Evolutionary conservation across 768 basidiomycete genomes (phyloP), one percentile per base, ranked within the genome.

Genomic region (Termitomyces sp.): DNA sequence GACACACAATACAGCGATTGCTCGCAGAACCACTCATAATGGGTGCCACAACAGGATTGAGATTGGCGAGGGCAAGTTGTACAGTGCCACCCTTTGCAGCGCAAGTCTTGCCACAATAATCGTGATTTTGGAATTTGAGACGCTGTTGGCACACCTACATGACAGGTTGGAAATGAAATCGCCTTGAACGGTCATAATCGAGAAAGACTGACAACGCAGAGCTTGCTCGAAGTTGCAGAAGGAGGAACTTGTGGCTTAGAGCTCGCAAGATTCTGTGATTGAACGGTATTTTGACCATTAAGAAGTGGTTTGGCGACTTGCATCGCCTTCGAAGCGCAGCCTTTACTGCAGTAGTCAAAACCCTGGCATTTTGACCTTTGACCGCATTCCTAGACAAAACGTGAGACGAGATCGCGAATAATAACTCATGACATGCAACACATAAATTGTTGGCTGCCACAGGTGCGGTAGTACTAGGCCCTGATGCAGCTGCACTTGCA

Each of bases 61-160:
- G 25, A 51, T 51, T 51, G 2, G 25, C 12, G 9, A n/a, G 1
- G 44, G n/a, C 27, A 28, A 28, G 7, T n/a, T 39, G 50, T 23
- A 8, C 16, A 49, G 3, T 35, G 8, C 21, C 17, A 1, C 25
- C 37, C 25, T 51, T 40, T 3, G 50, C 50, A n/a, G 58, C 84
- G 61, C 85, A 86, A 49, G 78, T 82, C 75, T 83, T 82, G 53
- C 86, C 83, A 56, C 86, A 51, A 40, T 51, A 40, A 19, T 27
- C 37, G 50, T 51, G 39, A 27, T 39, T 51, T 14, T 51, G 39
- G 25, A 51, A 51, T 3, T 12, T 39, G 5, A 25, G 50, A 27
- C 50, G 39, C 14, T 51, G 50, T 25, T 40, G 50, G 25, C 50
- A 51, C 7, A 51, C 50, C 50, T 51, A 27, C n/a, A 51, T 28